Conservation (phyloP, 345 rosid species). For the Camelina neglecta region DNA sequence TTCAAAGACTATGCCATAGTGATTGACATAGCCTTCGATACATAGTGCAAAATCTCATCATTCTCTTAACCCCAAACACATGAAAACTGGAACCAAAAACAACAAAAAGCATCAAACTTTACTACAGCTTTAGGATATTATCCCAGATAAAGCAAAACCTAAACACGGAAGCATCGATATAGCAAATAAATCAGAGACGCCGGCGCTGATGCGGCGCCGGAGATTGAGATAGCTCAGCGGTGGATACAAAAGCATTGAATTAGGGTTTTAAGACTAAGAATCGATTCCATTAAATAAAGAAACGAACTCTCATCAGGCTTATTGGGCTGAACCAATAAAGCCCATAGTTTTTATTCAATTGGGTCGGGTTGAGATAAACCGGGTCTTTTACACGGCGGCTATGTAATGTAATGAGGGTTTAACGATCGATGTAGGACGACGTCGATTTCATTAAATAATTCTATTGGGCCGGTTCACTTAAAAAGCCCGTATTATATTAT, state of each 20-base stretch:
- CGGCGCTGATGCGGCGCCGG: neutral
- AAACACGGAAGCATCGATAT: too few species aligned
- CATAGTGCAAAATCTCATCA: slow-evolving; percentile 22
- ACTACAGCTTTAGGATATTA: neutral
- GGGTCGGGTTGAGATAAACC: neutral
- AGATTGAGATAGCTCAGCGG: neutral
- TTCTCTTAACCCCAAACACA: neutral
- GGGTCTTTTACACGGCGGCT: slow-evolving; percentile 21
- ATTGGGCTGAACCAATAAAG: slow-evolving; percentile 17
- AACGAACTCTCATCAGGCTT: neutral
- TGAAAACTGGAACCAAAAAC: neutral
- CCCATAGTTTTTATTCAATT: neutral
- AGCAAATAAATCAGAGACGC: neutral
- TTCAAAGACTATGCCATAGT: slow-evolving; percentile 15
- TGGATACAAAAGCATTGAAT: neutral
- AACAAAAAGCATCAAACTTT: neutral
- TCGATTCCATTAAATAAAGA: slow-evolving; percentile 12
- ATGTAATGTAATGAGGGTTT: slow-evolving; percentile 15
- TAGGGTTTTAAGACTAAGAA: neutral
- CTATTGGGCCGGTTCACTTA: neutral
- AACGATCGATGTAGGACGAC: neutral
- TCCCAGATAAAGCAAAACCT: neutral
- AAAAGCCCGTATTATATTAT: slow-evolving; percentile 6
- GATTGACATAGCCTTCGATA: slow-evolving; percentile 15
- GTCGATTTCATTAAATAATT: neutral